Base-by-base conservation (phyloP, 2,329 filamentous ascomycete genomes). In the Periglandula ipomoeae region DNA sequence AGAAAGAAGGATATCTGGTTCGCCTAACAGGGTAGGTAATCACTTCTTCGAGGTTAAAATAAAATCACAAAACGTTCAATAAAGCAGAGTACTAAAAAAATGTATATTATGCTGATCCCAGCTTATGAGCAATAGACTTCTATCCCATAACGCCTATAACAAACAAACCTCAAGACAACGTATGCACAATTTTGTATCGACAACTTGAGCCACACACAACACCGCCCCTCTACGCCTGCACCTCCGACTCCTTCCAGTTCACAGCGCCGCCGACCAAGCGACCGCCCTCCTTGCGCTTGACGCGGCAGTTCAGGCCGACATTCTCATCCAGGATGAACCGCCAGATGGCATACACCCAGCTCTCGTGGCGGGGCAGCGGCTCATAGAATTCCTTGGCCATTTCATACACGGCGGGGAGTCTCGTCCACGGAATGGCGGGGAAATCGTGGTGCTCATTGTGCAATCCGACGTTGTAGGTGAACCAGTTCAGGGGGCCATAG, bases 401-500 rank as follows among this genome's bases (percentile, higher is more conserved):
- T 54, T 81, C 70, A 61, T 90, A 82, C 47, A 98, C 73, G 61
- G 75, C 76, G 48, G 84, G 86, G 35, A 98, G 76, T 27, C 85
- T 77, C 9, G 89, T 96, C 93, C 93, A 98, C 0, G 93, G 91
- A 42, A 98, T 81, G 43, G 93, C 93, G 10, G 93, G 93, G 70
- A 98, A 98, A 68, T 98, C 93, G 67, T 98, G 93, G 69, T 98
- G 93, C 74, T 98, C 93, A 65, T 98, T 98, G 74, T 98, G 93
- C 61, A 96, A 73, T 47, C 93, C 93, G 41, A 98, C 93, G 59
- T 98, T 98, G 75, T 97, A 98, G 1, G 90, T 95, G 44, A 98
- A 70, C 59, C 89, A 70, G 70, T 98, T 98, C 55, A 97, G 78
- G 1, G 86, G 81, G 0, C 93, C 93, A 65, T 98, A 98, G 77